Base-by-base conservation (phyloP, 2,329 filamentous ascomycete species). In the Neobulgaria alba region DNA sequence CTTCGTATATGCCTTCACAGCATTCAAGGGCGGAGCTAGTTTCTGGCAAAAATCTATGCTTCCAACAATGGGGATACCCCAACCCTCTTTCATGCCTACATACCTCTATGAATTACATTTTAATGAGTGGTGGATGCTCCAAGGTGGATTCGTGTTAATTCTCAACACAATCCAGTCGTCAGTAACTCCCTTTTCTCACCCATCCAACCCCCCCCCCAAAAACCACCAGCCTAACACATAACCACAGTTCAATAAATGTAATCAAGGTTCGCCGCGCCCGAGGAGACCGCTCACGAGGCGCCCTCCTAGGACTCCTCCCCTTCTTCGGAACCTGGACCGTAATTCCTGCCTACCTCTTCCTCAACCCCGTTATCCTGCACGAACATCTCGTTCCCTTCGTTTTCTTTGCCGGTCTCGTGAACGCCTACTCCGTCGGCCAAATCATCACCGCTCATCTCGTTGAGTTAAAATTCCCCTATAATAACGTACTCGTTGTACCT, bases 361-460 rank as follows among this genome's bases (percentile, higher is more conserved):
- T 96, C 50, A 86, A 95, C 61, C 90, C 89, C 3, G 67, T 75
- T 48, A 93, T 96, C 56, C 74, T 94, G 48, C 69, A 82, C 61
- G 70, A 81, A 58, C 87, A 96, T 60, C 71, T 95, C 7, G 77
- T 98, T 14, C 89, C 92, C 1, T 96, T 98, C 62, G 72, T 82
- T 49, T 72, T 96, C 60, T 95, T 92, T 60, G 82, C 84, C 31
- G 89, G 89, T 41, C 68, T 96, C 42, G 73, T 95, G 59, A 96
- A 96, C 60, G 89, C 92, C 46, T 96, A 95, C 68, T 85, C 84
- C 38, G 90, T 96, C 42, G 90, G 90, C 5, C 84, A 89, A 61
- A 95, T 96, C 69, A 96, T 96, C 64, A 87, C 86, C 32, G 89
- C 89, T 0, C 92, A 98, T 63, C 72, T 98, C 15, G 87, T 90